Evolutionary conservation across 768 basidiomycete genomes (phyloP).

Genomic region (Russula sp.): DNA sequence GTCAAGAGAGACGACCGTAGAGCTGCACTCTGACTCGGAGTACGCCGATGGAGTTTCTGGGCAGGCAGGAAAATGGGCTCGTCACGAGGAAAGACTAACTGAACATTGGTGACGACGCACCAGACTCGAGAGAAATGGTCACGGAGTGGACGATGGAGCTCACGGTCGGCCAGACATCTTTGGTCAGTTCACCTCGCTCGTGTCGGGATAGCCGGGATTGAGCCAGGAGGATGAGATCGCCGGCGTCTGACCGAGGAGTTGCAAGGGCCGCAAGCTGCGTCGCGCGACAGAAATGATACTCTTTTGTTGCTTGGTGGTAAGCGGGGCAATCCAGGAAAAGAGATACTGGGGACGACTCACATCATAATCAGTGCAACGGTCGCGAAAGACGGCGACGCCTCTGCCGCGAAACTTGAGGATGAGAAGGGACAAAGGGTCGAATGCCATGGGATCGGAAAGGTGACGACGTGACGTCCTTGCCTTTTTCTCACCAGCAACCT

Average conservation of each 20-base stretch:
- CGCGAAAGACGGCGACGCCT: slow-evolving; percentile 5
- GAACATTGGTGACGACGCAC: background rate
- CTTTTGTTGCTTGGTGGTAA: background rate
- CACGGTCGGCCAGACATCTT: slow-evolving; percentile 1
- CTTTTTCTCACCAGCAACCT: too few species aligned
- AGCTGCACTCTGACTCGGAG: background rate
- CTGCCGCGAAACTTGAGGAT: slow-evolving; percentile 12
- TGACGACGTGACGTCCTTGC: too few species aligned
- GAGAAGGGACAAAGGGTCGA: slow-evolving; percentile 4
- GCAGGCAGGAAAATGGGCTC: too few species aligned
- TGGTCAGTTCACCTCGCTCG: slow-evolving; percentile 7
- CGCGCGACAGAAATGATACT: slow-evolving; percentile 1
- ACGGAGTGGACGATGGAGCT: background rate
- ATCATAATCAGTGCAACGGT: background rate
- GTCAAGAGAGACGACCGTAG: background rate
- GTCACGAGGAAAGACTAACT: background rate
- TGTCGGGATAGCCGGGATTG: background rate
- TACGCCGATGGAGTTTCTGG: slow-evolving; percentile 1
- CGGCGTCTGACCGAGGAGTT: background rate
- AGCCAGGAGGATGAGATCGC: slow-evolving; percentile 6
- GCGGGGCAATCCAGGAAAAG: too few species aligned
- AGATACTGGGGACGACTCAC: background rate
- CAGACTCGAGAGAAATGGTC: slow-evolving; percentile 10
- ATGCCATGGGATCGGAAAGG: background rate
- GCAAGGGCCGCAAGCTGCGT: slow-evolving; percentile 7